phyloP scores from a whole-genome alignment of 2,329 filamentous ascomycete species.

The Diaporthe citriasiana region DNA sequence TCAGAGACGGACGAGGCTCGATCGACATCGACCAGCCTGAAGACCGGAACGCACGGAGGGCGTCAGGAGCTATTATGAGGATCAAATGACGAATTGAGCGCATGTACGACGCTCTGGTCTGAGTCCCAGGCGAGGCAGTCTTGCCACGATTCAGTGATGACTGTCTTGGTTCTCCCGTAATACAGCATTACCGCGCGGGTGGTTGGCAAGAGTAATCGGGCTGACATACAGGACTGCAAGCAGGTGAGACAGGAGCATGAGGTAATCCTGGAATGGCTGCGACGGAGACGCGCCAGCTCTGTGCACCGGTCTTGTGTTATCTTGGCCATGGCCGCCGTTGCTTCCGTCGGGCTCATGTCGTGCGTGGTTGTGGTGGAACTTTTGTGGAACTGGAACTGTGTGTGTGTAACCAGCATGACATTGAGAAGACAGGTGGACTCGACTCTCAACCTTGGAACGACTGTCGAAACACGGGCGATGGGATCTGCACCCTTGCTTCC shows the following conservation, averaged over 20 bases:
- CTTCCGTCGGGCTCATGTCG: neutral
- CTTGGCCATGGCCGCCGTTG: neutral
- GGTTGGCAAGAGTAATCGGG: constrained; percentile 13
- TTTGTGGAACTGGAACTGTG: neutral
- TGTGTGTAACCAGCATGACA: neutral
- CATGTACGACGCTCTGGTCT: neutral
- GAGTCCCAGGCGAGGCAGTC: no score
- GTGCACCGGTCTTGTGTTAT: constrained; percentile 7
- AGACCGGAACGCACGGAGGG: neutral
- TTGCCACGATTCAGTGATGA: neutral
- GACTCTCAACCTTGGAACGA: neutral
- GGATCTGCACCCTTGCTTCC: constrained; percentile 34
- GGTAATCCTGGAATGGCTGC: constrained; percentile 1
- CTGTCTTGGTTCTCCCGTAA: neutral
- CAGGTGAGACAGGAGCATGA: constrained; percentile 31
- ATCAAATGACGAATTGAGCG: neutral
- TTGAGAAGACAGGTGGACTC: neutral
- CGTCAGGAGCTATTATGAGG: no score
- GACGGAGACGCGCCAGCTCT: constrained; percentile 22
- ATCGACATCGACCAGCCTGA: neutral
- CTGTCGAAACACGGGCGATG: neutral
- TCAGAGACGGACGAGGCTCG: neutral
- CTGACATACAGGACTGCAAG: constrained; percentile 17
- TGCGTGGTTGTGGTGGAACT: neutral
- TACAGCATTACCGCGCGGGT: constrained; percentile 10